phyloP scores from a whole-genome alignment of 164 flowering plant species.

The Stephania cephalantha region DNA sequence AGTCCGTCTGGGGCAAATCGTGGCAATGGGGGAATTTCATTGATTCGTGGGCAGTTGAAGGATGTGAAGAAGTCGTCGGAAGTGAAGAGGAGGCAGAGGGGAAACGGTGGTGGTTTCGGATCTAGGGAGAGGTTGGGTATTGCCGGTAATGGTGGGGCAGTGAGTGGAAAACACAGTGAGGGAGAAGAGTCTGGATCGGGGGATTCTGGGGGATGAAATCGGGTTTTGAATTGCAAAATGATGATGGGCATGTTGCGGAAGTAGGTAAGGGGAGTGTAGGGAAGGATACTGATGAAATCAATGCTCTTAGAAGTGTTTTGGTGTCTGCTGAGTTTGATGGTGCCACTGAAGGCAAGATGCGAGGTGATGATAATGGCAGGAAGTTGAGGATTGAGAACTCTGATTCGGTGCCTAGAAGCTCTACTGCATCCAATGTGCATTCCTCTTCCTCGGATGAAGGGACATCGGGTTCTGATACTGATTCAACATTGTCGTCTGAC shows the following conservation, averaged over 20 bases:
- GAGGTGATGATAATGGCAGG: slow-evolving; percentile 13
- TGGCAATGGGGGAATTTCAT: slow-evolving; percentile 32
- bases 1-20: slow-evolving; percentile 18
- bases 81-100: slow-evolving; percentile 31
- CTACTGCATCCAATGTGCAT: slow-evolving; percentile 26
- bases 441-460: slow-evolving; percentile 43
- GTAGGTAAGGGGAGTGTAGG: slow-evolving; percentile 5
- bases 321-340: slow-evolving; percentile 21
- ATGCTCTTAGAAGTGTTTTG: not conserved
- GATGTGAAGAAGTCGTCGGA: slow-evolving; percentile 32
- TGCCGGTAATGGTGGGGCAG: slow-evolving; percentile 13
- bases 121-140: slow-evolving; percentile 15
- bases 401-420: slow-evolving; percentile 15
- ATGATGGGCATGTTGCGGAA: slow-evolving; percentile 17
- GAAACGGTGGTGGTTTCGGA: slow-evolving; percentile 16
- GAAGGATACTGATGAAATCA: slow-evolving; percentile 11
- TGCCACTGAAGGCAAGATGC: slow-evolving; percentile 21
- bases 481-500: slow-evolving; percentile 60
- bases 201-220: slow-evolving; percentile 25
- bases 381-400: slow-evolving; percentile 16
- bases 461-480: slow-evolving; percentile 56
- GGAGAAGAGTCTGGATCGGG: slow-evolving; percentile 32
- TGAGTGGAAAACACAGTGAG: slow-evolving; percentile 29
- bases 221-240: slow-evolving; percentile 21
- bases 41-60: slow-evolving; percentile 28